Percentiles rank a stretch among this genome's conserved stretches.
Conservation (phyloP, 441 rosid genomes). For the Mallotus repandus region DNA sequence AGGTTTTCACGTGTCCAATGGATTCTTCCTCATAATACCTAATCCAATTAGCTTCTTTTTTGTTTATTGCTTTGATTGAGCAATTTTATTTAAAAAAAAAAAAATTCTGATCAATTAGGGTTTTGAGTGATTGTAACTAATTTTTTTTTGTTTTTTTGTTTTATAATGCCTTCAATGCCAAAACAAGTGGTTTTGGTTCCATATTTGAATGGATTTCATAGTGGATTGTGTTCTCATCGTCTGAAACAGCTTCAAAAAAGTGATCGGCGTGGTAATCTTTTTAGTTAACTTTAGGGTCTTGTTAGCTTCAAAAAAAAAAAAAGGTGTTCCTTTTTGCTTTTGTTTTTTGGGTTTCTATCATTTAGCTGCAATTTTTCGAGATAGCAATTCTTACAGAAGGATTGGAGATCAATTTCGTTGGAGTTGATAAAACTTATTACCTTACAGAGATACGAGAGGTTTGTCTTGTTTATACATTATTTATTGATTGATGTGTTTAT, state of each 20-base stretch:
- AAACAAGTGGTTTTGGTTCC: constrained; percentile 46
- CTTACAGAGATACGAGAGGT: not conserved
- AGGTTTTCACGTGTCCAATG: not conserved
- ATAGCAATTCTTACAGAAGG: too few species aligned
- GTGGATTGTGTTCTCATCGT: constrained; percentile 69
- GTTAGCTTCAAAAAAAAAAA: not conserved
- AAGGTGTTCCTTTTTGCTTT: not conserved
- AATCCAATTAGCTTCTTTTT: too few species aligned
- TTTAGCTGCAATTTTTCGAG: not conserved
- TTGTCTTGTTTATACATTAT: not conserved
- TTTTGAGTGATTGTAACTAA: not conserved
- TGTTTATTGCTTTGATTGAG: too few species aligned
- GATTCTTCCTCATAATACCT: not conserved
- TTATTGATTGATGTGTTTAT: not conserved
- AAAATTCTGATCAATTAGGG: constrained; percentile 6
- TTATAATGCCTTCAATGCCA: constrained; percentile 74
- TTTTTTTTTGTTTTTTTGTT: not conserved
- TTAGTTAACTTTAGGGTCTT: constrained; percentile 47
- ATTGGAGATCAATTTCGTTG: too few species aligned
- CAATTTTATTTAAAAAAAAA: too few species aligned
- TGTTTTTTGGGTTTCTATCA: not conserved
- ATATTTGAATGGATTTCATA: constrained; percentile 47
- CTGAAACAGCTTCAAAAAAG: constrained; percentile 79
- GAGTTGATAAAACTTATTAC: too few species aligned
- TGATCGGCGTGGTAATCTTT: constrained; percentile 94